Base-by-base conservation (phyloP, 805 yeast species). In the Candida silvatica region DNA sequence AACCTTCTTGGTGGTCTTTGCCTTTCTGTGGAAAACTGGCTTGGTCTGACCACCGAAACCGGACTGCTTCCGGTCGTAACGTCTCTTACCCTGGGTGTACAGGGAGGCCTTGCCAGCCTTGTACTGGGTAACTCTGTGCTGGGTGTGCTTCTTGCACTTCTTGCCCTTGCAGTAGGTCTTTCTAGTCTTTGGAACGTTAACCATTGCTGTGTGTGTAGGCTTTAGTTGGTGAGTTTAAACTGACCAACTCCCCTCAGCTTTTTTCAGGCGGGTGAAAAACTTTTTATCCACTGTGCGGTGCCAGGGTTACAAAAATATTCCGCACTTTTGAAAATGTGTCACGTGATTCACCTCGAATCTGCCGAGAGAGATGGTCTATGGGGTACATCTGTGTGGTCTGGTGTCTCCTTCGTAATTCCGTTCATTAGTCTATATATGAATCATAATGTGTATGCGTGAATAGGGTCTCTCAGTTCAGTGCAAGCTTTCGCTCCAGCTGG, bases 1-100 rank as follows among this genome's bases (percentile, higher is more conserved):
- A 68, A 92, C 95, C 84, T 92, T 92, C 87, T 92, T 92, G 79
- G 98, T 92, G 59, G 97, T 92, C 87, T 92, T 92, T 62, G 98
- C 98, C 74, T 92, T 92, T 85, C 92, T 92, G 84, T 87, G 97
- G 97, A 92, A 92, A 74, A 92, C 82, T 67, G 80, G 98, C 80
- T 87, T 92, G 74, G 98, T 92, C 78, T 92, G 99, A 85, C 99
- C 99, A 85, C 99, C 99, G 76, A 79, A 92, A 87, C 98, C 98
- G 62, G 83, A 67, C 78, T 92, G 98, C 75, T 92, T 92, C 76
- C 99, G 95, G 90, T 92, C 98, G 78, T 92, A 92, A 80, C 99
- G 88, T 80, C 99, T 87, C 90, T 94, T 92, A 82, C 99, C 99
- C 77, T 92, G 97, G 59, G 97, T 96, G 66, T 79, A 87, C 62